Percentiles rank a stretch among this genome's conserved stretches.
Conservation (phyloP, 306 rosid genomes). For the Fragaria iinumae region DNA sequence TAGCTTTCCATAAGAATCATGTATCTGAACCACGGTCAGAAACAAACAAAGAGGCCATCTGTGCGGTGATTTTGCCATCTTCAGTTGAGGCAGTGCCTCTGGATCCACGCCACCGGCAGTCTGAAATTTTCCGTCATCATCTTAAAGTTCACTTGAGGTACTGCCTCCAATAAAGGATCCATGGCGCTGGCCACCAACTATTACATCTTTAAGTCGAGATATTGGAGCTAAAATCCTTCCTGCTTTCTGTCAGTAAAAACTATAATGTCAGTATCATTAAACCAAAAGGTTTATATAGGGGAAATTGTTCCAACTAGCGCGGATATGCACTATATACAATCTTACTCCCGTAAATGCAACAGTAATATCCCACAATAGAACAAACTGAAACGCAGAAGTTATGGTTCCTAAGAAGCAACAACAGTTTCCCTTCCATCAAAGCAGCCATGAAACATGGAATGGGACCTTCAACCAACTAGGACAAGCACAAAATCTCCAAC, state of each 20-base stretch:
- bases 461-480: background rate
- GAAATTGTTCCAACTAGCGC: background rate
- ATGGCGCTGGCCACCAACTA: conserved; percentile 71
- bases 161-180: conserved; percentile 63
- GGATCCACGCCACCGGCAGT: conserved; percentile 12
- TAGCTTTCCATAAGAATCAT: conserved; percentile 7
- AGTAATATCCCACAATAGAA: background rate
- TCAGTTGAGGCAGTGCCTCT: conserved; percentile 50
- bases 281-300: too few relatives aligned
- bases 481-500: background rate
- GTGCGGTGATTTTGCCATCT: conserved; percentile 52
- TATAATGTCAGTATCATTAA: conserved; percentile 15
- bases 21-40: background rate
- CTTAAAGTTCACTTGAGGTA: conserved; percentile 52
- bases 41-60: conserved; percentile 3
- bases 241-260: conserved; percentile 43
- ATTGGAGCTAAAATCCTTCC: conserved; percentile 68
- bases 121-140: conserved; percentile 59
- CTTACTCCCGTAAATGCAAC: background rate
- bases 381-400: background rate
- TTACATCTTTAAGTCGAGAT: conserved; percentile 73
- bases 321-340: background rate
- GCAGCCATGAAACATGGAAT: background rate
- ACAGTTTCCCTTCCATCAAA: background rate
- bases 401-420: background rate